Percentiles rank a stretch among this genome's conserved stretches.
Conservation (phyloP, 2,329 filamentous ascomycete genomes). For the Colletotrichum tropicicola region DNA sequence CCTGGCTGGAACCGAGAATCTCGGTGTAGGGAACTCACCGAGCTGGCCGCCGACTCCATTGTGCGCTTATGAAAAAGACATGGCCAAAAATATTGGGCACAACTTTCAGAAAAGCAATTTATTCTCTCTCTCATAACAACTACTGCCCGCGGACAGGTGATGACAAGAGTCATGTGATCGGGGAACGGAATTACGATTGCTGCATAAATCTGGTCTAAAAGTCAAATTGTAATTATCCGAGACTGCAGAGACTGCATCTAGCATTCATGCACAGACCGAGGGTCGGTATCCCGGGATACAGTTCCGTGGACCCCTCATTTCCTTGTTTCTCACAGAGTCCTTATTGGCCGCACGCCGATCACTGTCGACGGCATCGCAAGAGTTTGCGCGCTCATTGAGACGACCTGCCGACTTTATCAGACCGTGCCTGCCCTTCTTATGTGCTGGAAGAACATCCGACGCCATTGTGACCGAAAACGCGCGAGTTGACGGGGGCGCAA, state of each 20-base stretch:
- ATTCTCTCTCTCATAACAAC: too few species aligned
- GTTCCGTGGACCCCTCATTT: constrained; percentile 10
- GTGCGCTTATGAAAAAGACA: too few species aligned
- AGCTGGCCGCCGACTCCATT: too few species aligned
- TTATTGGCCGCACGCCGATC: constrained; percentile 3
- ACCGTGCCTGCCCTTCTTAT: not conserved
- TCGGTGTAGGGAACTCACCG: too few species aligned
- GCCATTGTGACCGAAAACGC: not conserved
- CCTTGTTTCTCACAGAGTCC: not conserved
- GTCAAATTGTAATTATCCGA: not conserved
- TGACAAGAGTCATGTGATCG: too few species aligned
- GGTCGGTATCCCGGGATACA: not conserved
- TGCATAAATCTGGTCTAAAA: not conserved
- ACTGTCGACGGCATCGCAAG: not conserved
- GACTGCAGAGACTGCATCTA: not conserved
- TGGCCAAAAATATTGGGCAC: too few species aligned
- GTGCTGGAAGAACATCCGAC: not conserved
- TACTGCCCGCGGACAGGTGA: too few species aligned
- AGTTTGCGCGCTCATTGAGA: not conserved
- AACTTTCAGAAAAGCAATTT: too few species aligned
- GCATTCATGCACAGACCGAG: not conserved
- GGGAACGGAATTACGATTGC: too few species aligned
- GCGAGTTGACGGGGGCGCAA: not conserved
- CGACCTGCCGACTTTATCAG: not conserved
- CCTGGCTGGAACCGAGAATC: too few species aligned